These are phyloP conservation scores for Polyporus tsugae DNA, from an alignment of 1,284 basidiomycete species.

Conservation along the genomic window DNA sequence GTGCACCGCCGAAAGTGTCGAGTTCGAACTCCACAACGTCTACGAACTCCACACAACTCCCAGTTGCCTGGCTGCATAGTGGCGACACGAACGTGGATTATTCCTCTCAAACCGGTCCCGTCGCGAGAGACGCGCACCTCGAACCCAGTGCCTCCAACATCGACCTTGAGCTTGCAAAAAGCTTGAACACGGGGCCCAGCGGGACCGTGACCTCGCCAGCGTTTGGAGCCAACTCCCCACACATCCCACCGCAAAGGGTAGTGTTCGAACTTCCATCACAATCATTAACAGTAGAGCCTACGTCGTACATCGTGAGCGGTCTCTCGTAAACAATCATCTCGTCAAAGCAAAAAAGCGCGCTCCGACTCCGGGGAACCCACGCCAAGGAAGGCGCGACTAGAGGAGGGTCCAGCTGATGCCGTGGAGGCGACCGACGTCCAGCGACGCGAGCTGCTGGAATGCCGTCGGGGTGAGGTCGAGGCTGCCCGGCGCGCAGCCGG, in stretches of 20 bases:
- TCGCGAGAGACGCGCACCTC: no score
- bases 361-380: not conserved
- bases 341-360: not conserved
- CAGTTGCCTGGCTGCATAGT: no score
- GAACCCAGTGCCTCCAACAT: no score
- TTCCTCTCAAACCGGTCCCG: no score
- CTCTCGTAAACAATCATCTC: conserved; percentile 17
- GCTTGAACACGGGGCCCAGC: no score
- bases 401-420: conserved; percentile 34
- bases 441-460: conserved; percentile 49
- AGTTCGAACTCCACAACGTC: no score
- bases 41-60: no score
- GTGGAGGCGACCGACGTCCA: conserved; percentile 34
- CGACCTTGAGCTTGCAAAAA: no score
- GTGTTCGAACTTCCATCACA: conserved; percentile 20
- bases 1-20: no score
- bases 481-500: conserved; percentile 46
- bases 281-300: conserved; percentile 24
- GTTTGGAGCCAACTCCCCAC: not conserved
- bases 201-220: no score
- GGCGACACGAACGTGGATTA: no score
- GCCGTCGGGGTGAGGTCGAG: conserved; percentile 53
- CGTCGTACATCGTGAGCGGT: conserved; percentile 23
- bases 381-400: conserved; percentile 1
- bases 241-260: not conserved